A percentile compares a stretch with the other conserved stretches of the same genome.
These are phyloP conservation scores for Bonia amplexicaulis DNA, from an alignment of 176 grass and related monocot genomes.

Conservation along the genomic window DNA sequence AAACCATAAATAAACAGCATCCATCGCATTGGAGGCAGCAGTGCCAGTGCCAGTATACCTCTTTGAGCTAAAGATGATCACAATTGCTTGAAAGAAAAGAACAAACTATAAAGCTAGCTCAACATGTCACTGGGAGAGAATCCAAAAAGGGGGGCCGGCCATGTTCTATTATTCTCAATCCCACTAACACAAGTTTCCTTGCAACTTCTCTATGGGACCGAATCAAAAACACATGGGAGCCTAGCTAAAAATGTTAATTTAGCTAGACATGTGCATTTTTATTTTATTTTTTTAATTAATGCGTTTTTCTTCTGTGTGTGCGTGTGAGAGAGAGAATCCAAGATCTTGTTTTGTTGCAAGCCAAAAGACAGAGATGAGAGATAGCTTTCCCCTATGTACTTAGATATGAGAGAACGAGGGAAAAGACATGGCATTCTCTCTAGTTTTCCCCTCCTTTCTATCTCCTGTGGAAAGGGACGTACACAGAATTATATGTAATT, in stretches of 20 bases:
- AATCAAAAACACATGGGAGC: slow-evolving; percentile 55
- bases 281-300: background rate
- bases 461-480: slow-evolving; percentile 35
- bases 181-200: slow-evolving; percentile 62
- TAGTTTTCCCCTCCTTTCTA: slow-evolving; percentile 18
- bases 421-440: slow-evolving; percentile 47
- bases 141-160: slow-evolving; percentile 59
- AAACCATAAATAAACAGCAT: background rate
- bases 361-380: slow-evolving; percentile 32
- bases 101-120: slow-evolving; percentile 19
- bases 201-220: slow-evolving; percentile 78
- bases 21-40: background rate
- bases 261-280: slow-evolving; percentile 14
- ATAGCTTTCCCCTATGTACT: slow-evolving; percentile 17
- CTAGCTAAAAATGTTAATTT: slow-evolving; percentile 29
- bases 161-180: slow-evolving; percentile 81
- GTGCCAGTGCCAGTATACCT: background rate
- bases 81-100: slow-evolving; percentile 24
- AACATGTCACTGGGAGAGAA: slow-evolving; percentile 52
- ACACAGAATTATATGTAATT: background rate
- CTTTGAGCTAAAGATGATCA: slow-evolving; percentile 2
- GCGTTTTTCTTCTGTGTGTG: too few species aligned
- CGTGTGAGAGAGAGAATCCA: slow-evolving; percentile 16
- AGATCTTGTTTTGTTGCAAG: slow-evolving; percentile 20
- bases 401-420: background rate